Conservation (phyloP, 2,329 filamentous ascomycete genomes). For the Immersiporthe knoxdaviesiana region DNA sequence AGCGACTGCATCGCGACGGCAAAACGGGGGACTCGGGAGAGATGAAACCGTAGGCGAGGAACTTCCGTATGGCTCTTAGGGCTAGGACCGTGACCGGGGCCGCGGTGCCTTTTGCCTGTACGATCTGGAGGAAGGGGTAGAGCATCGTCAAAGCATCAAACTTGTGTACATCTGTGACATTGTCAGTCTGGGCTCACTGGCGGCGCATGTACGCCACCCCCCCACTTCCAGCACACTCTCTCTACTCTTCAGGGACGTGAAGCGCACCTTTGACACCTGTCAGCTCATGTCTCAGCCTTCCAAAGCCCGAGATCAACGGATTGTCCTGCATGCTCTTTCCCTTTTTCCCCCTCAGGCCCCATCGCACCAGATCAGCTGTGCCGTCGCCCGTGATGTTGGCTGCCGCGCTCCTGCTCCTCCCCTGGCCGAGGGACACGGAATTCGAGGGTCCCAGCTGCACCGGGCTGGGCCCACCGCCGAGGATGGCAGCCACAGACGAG, state of each 20-base stretch:
- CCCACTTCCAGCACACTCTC: too few relatives aligned
- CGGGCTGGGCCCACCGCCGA: slow-evolving; percentile 73
- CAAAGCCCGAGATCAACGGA: slow-evolving; percentile 92
- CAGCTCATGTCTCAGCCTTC: slow-evolving; percentile 83
- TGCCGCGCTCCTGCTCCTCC: slow-evolving; percentile 47
- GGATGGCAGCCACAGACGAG: slow-evolving; percentile 92
- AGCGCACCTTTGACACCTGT: slow-evolving; percentile 76
- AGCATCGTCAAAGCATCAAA: slow-evolving; percentile 91
- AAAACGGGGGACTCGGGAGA: slow-evolving; percentile 83
- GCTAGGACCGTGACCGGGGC: slow-evolving; percentile 95
- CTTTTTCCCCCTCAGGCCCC: slow-evolving; percentile 92
- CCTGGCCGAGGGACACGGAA: slow-evolving; percentile 44
- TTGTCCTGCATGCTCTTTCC: slow-evolving; percentile 98
- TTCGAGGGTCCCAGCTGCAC: slow-evolving; percentile 56
- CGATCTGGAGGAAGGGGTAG: slow-evolving; percentile 93
- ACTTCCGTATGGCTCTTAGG: slow-evolving; percentile 91
- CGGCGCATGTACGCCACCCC: background rate
- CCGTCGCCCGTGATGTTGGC: slow-evolving; percentile 45
- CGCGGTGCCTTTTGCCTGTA: slow-evolving; percentile 93
- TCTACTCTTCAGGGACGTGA: background rate
- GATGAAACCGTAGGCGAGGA: slow-evolving; percentile 93
- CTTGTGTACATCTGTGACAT: slow-evolving; percentile 70
- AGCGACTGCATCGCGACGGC: slow-evolving; percentile 91
- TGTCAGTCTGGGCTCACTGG: slow-evolving; percentile 34
- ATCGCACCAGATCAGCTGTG: slow-evolving; percentile 65